These are phyloP conservation scores for Pulveroboletus sp. DNA, from an alignment of 768 basidiomycete genomes.

Conservation along the genomic window DNA sequence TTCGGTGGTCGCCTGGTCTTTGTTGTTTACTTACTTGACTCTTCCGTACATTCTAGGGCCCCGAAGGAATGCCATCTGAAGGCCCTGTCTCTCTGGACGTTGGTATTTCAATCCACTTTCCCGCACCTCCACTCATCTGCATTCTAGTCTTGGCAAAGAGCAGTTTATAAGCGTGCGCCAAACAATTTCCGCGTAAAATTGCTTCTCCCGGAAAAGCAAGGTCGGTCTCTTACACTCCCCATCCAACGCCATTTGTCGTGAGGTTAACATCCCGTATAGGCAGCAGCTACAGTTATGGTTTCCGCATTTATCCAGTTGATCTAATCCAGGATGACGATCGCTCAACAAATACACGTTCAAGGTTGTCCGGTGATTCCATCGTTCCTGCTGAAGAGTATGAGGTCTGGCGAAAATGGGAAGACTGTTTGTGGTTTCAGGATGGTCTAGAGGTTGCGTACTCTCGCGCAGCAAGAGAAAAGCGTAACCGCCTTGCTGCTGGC, in stretches of 20 bases:
- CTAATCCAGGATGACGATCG: slow-evolving; percentile 40
- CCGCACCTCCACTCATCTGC: background rate
- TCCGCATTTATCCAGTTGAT: slow-evolving; percentile 56
- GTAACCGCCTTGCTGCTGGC: slow-evolving; percentile 61
- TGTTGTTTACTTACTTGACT: background rate
- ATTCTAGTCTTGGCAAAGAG: slow-evolving; percentile 57
- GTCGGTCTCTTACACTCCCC: slow-evolving; percentile 33
- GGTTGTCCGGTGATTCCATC: slow-evolving; percentile 37
- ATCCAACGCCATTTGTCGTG: background rate
- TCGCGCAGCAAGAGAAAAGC: slow-evolving; percentile 63
- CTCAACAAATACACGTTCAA: slow-evolving; percentile 12
- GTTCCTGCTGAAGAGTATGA: slow-evolving; percentile 53
- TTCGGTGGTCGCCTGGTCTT: background rate
- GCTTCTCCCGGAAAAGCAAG: slow-evolving; percentile 56
- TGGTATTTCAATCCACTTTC: slow-evolving; percentile 7
- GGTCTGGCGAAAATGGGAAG: slow-evolving; percentile 81
- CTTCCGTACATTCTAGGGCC: slow-evolving; percentile 5
- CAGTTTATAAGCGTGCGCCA: slow-evolving; percentile 59
- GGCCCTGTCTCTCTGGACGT: slow-evolving; percentile 26
- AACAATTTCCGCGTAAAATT: slow-evolving; percentile 57
- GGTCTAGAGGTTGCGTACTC: slow-evolving; percentile 63
- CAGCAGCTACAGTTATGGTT: slow-evolving; percentile 54
- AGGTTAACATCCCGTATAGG: slow-evolving; percentile 35
- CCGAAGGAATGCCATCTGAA: background rate
- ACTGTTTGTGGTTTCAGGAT: slow-evolving; percentile 76